A percentile compares a stretch with the other conserved stretches of the same genome.
Conservation (phyloP, 129 eudicot species). For the Mikania micrantha region DNA sequence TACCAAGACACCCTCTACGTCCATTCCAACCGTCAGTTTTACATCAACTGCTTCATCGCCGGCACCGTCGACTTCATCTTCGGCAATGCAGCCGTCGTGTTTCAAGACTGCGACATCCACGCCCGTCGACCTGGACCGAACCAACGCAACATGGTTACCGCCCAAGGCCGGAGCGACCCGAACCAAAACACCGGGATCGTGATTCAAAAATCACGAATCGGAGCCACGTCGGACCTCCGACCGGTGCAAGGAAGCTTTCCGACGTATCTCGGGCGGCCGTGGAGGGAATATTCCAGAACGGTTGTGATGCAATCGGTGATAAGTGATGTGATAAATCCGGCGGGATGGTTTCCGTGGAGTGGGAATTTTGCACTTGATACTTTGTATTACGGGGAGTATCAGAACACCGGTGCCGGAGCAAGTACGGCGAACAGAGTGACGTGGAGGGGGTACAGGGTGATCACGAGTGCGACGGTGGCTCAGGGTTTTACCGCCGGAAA, state of each 20-base stretch:
- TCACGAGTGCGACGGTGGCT: too few species aligned
- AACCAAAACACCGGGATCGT: slow-evolving; percentile 89
- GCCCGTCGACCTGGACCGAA: slow-evolving; percentile 61
- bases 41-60: slow-evolving; percentile 40
- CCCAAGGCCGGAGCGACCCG: slow-evolving; percentile 88
- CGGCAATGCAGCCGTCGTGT: slow-evolving; percentile 70
- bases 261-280: slow-evolving; percentile 77
- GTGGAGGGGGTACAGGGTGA: too few species aligned
- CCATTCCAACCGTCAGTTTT: slow-evolving; percentile 82
- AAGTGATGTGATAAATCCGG: slow-evolving; percentile 52
- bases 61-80: slow-evolving; percentile 93
- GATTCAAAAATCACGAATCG: slow-evolving; percentile 63
- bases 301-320: slow-evolving; percentile 61
- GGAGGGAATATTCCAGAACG: slow-evolving; percentile 73
- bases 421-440: too few species aligned
- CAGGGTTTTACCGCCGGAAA: too few species aligned
- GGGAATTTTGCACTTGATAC: slow-evolving; percentile 59
- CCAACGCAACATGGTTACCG: slow-evolving; percentile 78
- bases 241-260: slow-evolving; percentile 48
- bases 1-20: slow-evolving; percentile 90
- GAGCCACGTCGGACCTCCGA: slow-evolving; percentile 55
- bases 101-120: slow-evolving; percentile 77
- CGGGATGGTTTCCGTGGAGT: slow-evolving; percentile 77
- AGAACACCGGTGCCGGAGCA: slow-evolving; percentile 45
- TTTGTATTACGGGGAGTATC: slow-evolving; percentile 58